These are phyloP conservation scores for Pilobolus umbonatus DNA, from an alignment of 192 early-diverging fungal genomes.

Conservation along the genomic window DNA sequence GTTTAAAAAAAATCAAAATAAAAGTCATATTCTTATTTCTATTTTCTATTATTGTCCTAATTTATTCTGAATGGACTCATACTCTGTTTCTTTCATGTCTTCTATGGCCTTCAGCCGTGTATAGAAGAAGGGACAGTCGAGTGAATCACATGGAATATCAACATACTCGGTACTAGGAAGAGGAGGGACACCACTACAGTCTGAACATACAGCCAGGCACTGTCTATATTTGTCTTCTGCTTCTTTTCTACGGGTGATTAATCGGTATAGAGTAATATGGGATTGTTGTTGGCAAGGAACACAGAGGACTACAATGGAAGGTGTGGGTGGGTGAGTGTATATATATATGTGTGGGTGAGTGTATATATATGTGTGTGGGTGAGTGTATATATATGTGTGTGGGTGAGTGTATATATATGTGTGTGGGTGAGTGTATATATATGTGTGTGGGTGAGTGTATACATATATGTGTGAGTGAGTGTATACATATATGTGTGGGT, in stretches of 20 bases:
- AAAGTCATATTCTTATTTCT: not conserved
- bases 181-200: constrained; percentile 41
- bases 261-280: not conserved
- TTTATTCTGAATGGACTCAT: no score
- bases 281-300: constrained; percentile 3
- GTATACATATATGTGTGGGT: not conserved
- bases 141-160: constrained; percentile 49
- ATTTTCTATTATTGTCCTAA: no score
- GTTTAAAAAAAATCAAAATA: no score
- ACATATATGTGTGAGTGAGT: not conserved
- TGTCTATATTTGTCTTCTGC: constrained; percentile 34
- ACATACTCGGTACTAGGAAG: constrained; percentile 18
- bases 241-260: constrained; percentile 15
- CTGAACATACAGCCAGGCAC: constrained; percentile 43
- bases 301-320: constrained; percentile 15
- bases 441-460: no score
- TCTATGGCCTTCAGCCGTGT: constrained; percentile 23
- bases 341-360: no score
- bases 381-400: not conserved
- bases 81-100: constrained; percentile 16
- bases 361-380: not conserved
- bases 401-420: no score
- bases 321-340: not conserved
- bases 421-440: constrained; percentile 27
- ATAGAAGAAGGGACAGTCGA: constrained; percentile 60